Conservation (phyloP, 1,284 basidiomycete genomes). For the Ceratobasidium theobromae region DNA sequence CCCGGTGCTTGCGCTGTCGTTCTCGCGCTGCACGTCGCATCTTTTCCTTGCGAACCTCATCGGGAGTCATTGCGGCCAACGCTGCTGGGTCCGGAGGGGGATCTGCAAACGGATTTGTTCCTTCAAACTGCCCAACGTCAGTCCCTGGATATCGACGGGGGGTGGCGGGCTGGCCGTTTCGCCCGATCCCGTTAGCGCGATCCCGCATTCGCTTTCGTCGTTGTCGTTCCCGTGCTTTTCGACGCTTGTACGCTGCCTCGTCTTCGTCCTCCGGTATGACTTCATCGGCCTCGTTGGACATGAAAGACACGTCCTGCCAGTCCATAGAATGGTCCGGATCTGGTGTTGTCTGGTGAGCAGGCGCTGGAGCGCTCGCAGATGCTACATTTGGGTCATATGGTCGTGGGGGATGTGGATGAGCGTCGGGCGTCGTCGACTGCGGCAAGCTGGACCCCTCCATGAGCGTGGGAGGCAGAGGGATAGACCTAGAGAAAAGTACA, state of each 20-base stretch:
- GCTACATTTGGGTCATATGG: constrained; percentile 25
- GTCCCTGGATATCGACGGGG: constrained; percentile 24
- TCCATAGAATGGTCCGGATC: constrained; percentile 28
- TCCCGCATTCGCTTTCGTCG: constrained; percentile 75
- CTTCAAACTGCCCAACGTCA: constrained; percentile 10
- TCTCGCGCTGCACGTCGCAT: constrained; percentile 71
- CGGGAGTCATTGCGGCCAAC: constrained; percentile 51
- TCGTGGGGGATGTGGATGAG: constrained; percentile 10
- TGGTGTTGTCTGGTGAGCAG: background rate
- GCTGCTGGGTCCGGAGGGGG: constrained; percentile 26
- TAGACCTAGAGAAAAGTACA: constrained; percentile 1
- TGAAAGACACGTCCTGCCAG: constrained; percentile 26
- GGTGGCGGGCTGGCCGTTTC: constrained; percentile 24
- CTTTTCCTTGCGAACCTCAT: constrained; percentile 61
- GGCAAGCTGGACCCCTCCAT: constrained; percentile 18
- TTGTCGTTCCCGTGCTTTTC: constrained; percentile 78
- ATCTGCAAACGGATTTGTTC: constrained; percentile 25
- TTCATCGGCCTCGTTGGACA: constrained; percentile 20
- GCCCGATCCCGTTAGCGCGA: constrained; percentile 43
- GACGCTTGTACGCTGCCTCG: constrained; percentile 53
- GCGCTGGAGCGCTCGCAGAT: background rate
- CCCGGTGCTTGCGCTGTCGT: constrained; percentile 74
- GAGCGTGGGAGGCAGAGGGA: constrained; percentile 17
- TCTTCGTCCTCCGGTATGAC: constrained; percentile 31
- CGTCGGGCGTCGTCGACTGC: constrained; percentile 27